Evolutionary conservation across 176 grass and related monocot genomes (phyloP).

Genomic region (Musa schizocarpa): DNA sequence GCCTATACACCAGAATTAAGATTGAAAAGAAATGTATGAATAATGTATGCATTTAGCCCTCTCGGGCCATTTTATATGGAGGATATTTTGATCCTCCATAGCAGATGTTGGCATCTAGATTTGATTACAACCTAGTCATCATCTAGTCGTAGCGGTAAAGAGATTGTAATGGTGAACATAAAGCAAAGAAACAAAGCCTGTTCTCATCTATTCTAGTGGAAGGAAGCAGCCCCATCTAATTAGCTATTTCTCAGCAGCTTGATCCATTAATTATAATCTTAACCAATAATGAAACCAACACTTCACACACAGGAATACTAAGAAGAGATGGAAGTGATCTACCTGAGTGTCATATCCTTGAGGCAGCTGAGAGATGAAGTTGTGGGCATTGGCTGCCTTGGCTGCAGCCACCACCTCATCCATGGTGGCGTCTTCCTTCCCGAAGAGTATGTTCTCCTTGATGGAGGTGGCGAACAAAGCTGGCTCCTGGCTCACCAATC

Average conservation of each 20-base stretch:
- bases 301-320: no score
- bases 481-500: constrained; percentile 94
- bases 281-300: no score
- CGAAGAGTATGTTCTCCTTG: constrained; percentile 84
- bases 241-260: no score
- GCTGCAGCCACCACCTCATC: constrained; percentile 62
- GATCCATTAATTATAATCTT: no score
- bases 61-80: not conserved
- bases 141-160: not conserved
- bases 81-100: not conserved
- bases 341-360: constrained; percentile 90
- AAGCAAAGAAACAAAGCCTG: not conserved
- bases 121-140: not conserved
- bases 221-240: no score
- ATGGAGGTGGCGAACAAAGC: constrained; percentile 92
- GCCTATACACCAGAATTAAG: not conserved
- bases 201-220: not conserved
- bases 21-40: not conserved
- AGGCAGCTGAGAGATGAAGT: constrained; percentile 90
- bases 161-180: not conserved
- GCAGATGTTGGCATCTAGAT: not conserved
- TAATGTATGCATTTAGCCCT: not conserved
- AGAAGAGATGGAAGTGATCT: not conserved
- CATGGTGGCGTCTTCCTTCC: constrained; percentile 78
- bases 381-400: constrained; percentile 86